A percentile compares a stretch with the other conserved stretches of the same genome.
phyloP scores from a whole-genome alignment of 75 land plant genomes.

The Isoetes taiwanensis region DNA sequence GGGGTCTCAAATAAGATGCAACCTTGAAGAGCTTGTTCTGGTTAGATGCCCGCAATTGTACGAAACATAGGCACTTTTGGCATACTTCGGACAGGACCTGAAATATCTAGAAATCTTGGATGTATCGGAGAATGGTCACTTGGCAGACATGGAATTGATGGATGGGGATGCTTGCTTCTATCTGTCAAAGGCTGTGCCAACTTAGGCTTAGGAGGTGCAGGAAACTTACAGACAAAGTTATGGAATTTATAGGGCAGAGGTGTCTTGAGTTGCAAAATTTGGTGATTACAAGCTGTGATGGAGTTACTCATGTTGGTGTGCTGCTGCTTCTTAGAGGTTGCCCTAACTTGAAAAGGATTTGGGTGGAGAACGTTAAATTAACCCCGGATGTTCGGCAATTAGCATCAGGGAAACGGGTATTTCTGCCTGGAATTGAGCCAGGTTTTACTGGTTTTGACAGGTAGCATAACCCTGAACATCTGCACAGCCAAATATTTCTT shows the following conservation, averaged over 20 bases:
- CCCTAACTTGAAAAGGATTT: not conserved
- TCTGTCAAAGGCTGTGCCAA: not conserved
- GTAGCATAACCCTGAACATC: no score
- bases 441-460: no score
- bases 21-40: conserved; percentile 6
- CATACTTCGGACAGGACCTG: conserved; percentile 3
- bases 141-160: not conserved
- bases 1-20: not conserved
- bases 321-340: not conserved
- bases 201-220: conserved; percentile 1
- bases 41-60: not conserved
- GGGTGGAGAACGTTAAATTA: not conserved
- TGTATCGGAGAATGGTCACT: conserved; percentile 4
- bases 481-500: no score
- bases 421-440: no score
- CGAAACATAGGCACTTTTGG: not conserved
- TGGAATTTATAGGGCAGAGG: conserved; percentile 1
- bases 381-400: not conserved
- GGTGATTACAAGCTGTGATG: conserved; percentile 8
- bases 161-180: not conserved
- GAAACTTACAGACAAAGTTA: not conserved
- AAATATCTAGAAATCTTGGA: not conserved
- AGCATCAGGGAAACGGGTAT: no score
- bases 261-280: not conserved
- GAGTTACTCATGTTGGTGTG: not conserved